Conservation (phyloP, 1,139 yeast genomes). For the Chernovozyma aurita region DNA sequence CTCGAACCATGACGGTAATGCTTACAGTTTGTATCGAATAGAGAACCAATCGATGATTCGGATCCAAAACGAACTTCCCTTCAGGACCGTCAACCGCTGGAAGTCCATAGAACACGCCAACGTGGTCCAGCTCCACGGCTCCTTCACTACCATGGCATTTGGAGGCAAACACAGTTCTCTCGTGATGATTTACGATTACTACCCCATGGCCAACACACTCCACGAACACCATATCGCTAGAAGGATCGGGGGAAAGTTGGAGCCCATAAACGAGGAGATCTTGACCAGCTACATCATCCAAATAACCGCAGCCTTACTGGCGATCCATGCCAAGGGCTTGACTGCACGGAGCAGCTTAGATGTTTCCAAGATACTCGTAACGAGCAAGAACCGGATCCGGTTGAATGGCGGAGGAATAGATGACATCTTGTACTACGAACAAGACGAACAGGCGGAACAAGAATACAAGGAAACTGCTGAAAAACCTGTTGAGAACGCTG, state of each 20-base stretch:
- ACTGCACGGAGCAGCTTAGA: conserved; percentile 60
- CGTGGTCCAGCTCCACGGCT: conserved; percentile 67
- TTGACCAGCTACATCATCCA: conserved; percentile 79
- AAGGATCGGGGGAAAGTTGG: conserved; percentile 30
- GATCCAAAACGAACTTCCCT: conserved; percentile 52
- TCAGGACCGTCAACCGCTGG: conserved; percentile 37
- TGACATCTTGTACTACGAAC: conserved; percentile 54
- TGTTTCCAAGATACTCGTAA: conserved; percentile 66
- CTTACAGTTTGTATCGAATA: conserved; percentile 72
- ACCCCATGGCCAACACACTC: conserved; percentile 30
- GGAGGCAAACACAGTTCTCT: conserved; percentile 58
- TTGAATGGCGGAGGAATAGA: conserved; percentile 67
- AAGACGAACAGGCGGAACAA: conserved; percentile 19
- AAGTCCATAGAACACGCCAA: conserved; percentile 52
- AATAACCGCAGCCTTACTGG: conserved; percentile 59
- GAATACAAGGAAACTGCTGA: too few relatives aligned
- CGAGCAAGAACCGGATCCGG: conserved; percentile 66
- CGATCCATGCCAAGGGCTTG: conserved; percentile 59
- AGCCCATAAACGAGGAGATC: conserved; percentile 54
- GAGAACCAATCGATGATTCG: conserved; percentile 46
- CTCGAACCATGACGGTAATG: conserved; percentile 72
- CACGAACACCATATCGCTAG: conserved; percentile 31
- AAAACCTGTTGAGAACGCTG: neutral
- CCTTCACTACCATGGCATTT: conserved; percentile 84
- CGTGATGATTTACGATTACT: conserved; percentile 38